Evolutionary conservation across 768 basidiomycete genomes (phyloP), one percentile per base, ranked within the genome.

Genomic region (Hypsizygus marmoreus): DNA sequence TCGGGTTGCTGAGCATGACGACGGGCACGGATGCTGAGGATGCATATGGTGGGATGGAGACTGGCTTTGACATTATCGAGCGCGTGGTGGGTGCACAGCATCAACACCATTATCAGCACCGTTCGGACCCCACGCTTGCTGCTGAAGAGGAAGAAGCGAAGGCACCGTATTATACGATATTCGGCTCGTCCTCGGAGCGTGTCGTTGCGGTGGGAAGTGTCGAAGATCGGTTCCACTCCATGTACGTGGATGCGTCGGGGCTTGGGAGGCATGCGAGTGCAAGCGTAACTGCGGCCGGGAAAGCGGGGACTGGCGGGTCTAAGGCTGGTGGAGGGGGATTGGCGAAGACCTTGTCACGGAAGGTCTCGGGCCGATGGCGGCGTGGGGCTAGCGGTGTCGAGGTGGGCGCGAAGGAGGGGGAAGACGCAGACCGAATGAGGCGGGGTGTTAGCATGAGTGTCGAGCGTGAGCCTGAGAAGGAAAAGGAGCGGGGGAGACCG

Each of bases 81-180:
- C 28, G 48, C 5, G 35, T 47, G 2, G 40, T 6, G 19, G 38
- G 38, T n/a, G n/a, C n/a, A n/a, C n/a, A n/a, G n/a, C n/a, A n/a
- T n/a, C n/a, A n/a, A n/a, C n/a, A n/a, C n/a, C n/a, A n/a, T n/a
- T n/a, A n/a, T n/a, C n/a, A n/a, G n/a, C n/a, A n/a, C n/a, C n/a
- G n/a, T n/a, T n/a, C n/a, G n/a, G n/a, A n/a, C n/a, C n/a, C n/a
- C n/a, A n/a, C n/a, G n/a, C 16, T 40, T 37, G 25, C 29, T 29
- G 36, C 3, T 43, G 50, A 42, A 24, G 56, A 38, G 36, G 55
- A 34, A 37, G 44, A 28, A 35, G 49, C 59, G 4, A 51, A 57
- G 25, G 67, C 63, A 8, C 79, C 80, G n/a, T 79, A 81, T 40
- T 81, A 81, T 52, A 79, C 81, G 3, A 73, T 82, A 12, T 72